Evolutionary conservation across 176 grass and related monocot species (phyloP).

Genomic region (Phyllostachys edulis): DNA sequence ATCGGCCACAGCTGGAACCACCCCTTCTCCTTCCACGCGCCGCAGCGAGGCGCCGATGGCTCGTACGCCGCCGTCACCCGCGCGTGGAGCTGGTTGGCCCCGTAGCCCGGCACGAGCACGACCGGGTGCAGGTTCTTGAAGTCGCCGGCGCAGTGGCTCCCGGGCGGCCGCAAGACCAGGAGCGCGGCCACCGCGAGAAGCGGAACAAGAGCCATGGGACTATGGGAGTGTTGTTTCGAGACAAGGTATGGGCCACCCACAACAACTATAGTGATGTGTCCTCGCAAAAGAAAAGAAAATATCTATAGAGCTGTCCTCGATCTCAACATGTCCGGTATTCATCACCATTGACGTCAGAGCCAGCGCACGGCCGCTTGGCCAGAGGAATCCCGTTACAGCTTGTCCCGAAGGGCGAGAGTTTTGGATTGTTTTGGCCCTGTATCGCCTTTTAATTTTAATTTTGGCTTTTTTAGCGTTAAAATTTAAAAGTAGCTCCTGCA

Average conservation of each 20-base stretch:
- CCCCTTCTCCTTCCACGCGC: constrained; percentile 6
- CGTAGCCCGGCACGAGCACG: constrained; percentile 63
- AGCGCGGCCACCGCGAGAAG: constrained; percentile 28
- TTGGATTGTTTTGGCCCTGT: too few relatives aligned
- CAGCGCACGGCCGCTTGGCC: too few relatives aligned
- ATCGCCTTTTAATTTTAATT: too few relatives aligned
- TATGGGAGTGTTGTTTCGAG: neutral
- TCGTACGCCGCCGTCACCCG: constrained; percentile 53
- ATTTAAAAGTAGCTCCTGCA: too few relatives aligned
- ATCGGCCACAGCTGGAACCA: constrained; percentile 79
- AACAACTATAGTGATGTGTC: neutral
- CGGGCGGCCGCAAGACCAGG: neutral
- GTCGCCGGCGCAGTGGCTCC: neutral
- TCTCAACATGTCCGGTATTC: neutral
- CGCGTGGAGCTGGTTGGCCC: constrained; percentile 54
- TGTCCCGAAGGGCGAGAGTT: too few relatives aligned
- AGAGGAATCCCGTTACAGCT: too few relatives aligned
- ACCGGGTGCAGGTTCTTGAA: constrained; percentile 33
- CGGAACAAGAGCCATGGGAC: neutral
- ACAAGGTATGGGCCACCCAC: neutral
- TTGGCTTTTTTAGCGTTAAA: too few relatives aligned
- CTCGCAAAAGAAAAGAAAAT: neutral
- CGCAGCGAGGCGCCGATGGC: constrained; percentile 46
- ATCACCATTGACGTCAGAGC: neutral
- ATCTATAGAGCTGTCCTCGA: neutral